Base-by-base conservation (phyloP, 140 eudicot species). In the Anethum foeniculum region DNA sequence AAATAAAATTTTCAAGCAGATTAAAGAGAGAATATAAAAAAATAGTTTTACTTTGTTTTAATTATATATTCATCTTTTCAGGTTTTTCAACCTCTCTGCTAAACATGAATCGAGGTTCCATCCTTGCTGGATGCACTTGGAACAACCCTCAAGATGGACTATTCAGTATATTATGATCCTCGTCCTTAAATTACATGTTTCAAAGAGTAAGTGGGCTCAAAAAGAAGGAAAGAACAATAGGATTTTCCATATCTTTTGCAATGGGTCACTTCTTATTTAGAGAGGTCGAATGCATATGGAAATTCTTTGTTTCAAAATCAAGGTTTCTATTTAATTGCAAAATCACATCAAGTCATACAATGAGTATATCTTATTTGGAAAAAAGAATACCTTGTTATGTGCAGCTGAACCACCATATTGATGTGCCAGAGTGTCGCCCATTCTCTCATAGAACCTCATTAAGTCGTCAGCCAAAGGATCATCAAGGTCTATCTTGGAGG, bases 391-490 rank as follows among this genome's bases (percentile, higher is more conserved):
- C 97, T 90, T 93, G 85, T 91, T 93, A 84, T 93, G 97, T 62
- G 98, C 93, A 76, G 98, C 97, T 12, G 97, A 93, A 68, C 98
- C 97, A 73, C 98, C 92, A 74, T 93, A 93, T 46, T 93, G 97
- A 80, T 88, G 96, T 43, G 97, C 97, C 80, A 93, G 93, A n/a
- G 97, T 93, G 78, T 93, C 98, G 16, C 98, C 97, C 98, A 93
- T 93, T 58, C 85, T 88, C 88, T 93, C 98, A 88, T 93, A 93
- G 80, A 84, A 88, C 72, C 89, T 86, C 98, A 93, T 93, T 74
- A 93, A 85, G 54, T 88, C 90, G n/a, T 89, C 91, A 36, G 96
- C 92, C 85, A 93, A 83, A 77, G 90, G 93, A 52, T 90, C 91
- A 83, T 93, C 94, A 81, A 91, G 92, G 80, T 91, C 98, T 78